phyloP scores from a whole-genome alignment of 345 rosid genomes.

The rapeseed (Brassica napus) region Da-Ae NC_063446.1:59706501-59707000 shows the following conservation, averaged over 20 bases:
- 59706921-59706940: slow-evolving; percentile 1
- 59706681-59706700: slow-evolving; percentile 63
- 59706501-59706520: slow-evolving; percentile 81
- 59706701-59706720: slow-evolving; percentile 61
- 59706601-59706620: slow-evolving; percentile 99
- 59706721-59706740: slow-evolving; percentile 92
- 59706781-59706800: slow-evolving; percentile 91
- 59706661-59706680: slow-evolving; percentile 74
- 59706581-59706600: slow-evolving; percentile 39
- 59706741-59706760: slow-evolving; percentile 96
- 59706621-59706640: slow-evolving; percentile 94
- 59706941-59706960: slow-evolving; percentile 45
- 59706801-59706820: slow-evolving; percentile 58
- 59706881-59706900: not conserved
- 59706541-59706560: slow-evolving; percentile 18
- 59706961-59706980: slow-evolving; percentile 39
- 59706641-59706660: slow-evolving; percentile 94
- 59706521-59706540: slow-evolving; percentile 78
- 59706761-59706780: slow-evolving; percentile 96
- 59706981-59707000: slow-evolving; percentile 66
- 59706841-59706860: not conserved
- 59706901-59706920: slow-evolving; percentile 14
- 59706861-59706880: not conserved
- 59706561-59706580: slow-evolving; percentile 30
- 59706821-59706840: slow-evolving; percentile 62